phyloP scores from a whole-genome alignment of 164 flowering plant species.

The Berberis vulgaris region DNA sequence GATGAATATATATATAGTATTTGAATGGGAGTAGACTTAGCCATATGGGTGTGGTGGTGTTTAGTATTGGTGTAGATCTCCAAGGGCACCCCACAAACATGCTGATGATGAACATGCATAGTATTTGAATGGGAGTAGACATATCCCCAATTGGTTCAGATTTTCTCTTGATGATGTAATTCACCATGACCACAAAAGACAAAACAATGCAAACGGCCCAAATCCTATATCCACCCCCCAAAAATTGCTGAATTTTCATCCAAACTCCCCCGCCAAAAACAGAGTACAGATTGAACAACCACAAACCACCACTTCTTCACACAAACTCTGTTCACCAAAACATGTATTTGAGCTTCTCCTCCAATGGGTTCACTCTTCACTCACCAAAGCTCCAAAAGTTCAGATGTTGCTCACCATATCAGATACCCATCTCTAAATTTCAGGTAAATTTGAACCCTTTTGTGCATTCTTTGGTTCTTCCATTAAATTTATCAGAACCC shows the following conservation, averaged over 20 bases:
- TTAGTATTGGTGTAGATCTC: no score
- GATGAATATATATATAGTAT: no score
- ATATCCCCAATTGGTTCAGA: no score
- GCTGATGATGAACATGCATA: no score
- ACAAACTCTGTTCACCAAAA: background rate
- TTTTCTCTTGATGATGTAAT: no score
- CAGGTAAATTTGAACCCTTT: constrained; percentile 29
- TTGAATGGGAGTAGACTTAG: no score
- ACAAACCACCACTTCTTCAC: background rate
- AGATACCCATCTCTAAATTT: constrained; percentile 19
- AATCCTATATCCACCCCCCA: no score
- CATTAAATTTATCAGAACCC: constrained; percentile 13
- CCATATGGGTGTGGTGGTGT: no score
- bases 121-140: no score
- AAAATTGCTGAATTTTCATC: background rate
- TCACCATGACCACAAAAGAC: no score
- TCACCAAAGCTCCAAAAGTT: constrained; percentile 20
- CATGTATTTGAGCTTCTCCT: constrained; percentile 32
- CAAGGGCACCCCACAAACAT: no score
- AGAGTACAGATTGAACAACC: background rate
- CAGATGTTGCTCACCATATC: constrained; percentile 23
- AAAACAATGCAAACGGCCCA: no score
- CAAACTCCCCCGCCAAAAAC: constrained; percentile 4
- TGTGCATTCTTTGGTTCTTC: constrained; percentile 10
- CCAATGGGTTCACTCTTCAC: constrained; percentile 22